Evolutionary conservation across 2,329 filamentous ascomycete species (phyloP), one percentile per base, ranked within the genome.

Genomic region (Colletotrichum tofieldiae): DNA sequence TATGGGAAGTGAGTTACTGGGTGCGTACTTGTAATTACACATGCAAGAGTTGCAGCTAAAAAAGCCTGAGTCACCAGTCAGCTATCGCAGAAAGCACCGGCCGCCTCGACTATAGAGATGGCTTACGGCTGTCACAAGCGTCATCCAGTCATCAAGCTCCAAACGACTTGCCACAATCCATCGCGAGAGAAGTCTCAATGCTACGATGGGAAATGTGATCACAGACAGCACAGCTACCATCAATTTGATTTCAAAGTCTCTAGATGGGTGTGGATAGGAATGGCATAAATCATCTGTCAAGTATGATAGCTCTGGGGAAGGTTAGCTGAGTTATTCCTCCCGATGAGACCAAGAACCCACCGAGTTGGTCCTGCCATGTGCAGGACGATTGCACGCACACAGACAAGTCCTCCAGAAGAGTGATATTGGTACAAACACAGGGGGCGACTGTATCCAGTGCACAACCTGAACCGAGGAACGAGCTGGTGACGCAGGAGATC

Each of bases 351-450:
- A 1, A 23, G 6, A 8, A 43, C 71, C 8, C 47, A 73, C 71
- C n/a, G 14, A 71, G 23, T 49, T 72, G 67, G 20, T 72, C 67
- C 43, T 60, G 20, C 37, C 52, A 73, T 1, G 26, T 61, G 37
- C 67, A 72, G 2, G 67, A 59, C 8, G 45, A 43, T 1, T 67
- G 63, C 2, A 72, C 63, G 54, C 67, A 73, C 9, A n/a, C 45
- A 14, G 67, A 72, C 26, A 72, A 18, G 4, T 39, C 47, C 8
- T 63, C 18, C 5, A 73, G 32, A 12, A 73, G 59, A 0, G 71
- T 67, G 32, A 67, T 29, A 26, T 72, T 73, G 32, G 67, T 73
- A 58, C 67, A 73, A 12, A 71, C 23, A 14, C 67, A 72, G 2
- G 58, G 43, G 3, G 63, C 61, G 32, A 73, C 55, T 35, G 45